Evolutionary conservation across 306 rosid genomes (phyloP).

Genomic region (Inga oerstediana): DNA sequence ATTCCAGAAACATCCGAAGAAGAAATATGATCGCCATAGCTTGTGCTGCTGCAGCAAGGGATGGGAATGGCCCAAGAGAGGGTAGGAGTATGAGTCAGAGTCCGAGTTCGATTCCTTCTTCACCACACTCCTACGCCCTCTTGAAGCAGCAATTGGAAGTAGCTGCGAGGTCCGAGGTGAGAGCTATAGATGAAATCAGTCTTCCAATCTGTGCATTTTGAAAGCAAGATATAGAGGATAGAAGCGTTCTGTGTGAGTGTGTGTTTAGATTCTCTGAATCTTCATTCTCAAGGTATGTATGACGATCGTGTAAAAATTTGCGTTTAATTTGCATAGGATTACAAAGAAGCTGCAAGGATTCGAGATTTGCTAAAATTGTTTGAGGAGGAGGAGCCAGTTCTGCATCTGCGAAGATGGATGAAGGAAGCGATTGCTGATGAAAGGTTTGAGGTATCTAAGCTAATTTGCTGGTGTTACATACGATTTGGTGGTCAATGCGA

Average conservation of each 20-base stretch:
- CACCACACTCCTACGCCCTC: constrained; percentile 66
- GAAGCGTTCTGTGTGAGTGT: neutral
- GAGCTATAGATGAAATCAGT: neutral
- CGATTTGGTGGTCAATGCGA: neutral
- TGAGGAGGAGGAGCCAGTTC: constrained; percentile 73
- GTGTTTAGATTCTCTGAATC: neutral
- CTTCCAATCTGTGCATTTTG: neutral
- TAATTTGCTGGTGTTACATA: neutral
- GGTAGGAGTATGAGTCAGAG: constrained; percentile 43
- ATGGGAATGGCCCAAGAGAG: constrained; percentile 40
- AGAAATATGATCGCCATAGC: constrained; percentile 38
- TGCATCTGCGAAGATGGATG: constrained; percentile 62
- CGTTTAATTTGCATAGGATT: constrained; percentile 50
- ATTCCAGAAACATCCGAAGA: constrained; percentile 24
- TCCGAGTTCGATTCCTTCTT: constrained; percentile 45
- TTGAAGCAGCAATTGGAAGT: constrained; percentile 78
- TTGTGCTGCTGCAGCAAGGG: constrained; percentile 49
- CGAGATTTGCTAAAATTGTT: constrained; percentile 69
- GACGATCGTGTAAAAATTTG: neutral
- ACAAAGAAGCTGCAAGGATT: constrained; percentile 84
- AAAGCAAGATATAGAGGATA: neutral
- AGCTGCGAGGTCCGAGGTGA: constrained; percentile 78
- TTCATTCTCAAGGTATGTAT: neutral
- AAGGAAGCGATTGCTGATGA: constrained; percentile 73
- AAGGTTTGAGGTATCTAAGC: constrained; percentile 62